Conservation (phyloP, 73 alveolate species). For the Paraurostyla sp. region DNA sequence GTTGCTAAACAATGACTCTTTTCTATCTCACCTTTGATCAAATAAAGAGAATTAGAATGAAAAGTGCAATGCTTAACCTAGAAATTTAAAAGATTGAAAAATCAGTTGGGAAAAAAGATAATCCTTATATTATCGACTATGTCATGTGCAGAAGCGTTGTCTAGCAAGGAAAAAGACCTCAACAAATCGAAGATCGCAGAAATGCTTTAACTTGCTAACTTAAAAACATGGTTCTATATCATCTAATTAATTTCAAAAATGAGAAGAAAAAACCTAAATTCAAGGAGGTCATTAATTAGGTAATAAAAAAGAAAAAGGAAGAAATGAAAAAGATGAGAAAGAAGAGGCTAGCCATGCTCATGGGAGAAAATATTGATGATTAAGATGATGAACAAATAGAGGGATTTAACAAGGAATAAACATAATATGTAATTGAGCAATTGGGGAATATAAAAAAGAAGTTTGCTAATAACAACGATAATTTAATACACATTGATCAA, state of each 20-base stretch:
- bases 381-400: slow-evolving; percentile 18
- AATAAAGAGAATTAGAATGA: slow-evolving; percentile 45
- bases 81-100: slow-evolving; percentile 3
- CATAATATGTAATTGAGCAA: not conserved
- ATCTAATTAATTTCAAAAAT: not conserved
- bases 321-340: slow-evolving; percentile 40
- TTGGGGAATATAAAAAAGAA: not conserved
- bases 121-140: slow-evolving; percentile 39
- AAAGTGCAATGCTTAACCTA: not conserved
- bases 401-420: slow-evolving; percentile 15
- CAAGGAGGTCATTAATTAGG: slow-evolving; percentile 22
- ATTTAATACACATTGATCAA: not conserved
- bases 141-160: slow-evolving; percentile 37
- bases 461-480: not conserved
- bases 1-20: slow-evolving; percentile 49
- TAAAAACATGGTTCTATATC: slow-evolving; percentile 40
- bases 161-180: not conserved
- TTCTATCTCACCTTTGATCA: slow-evolving; percentile 24
- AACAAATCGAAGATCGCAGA: not conserved
- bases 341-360: slow-evolving; percentile 26
- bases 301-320: slow-evolving; percentile 39
- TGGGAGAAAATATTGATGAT: slow-evolving; percentile 12
- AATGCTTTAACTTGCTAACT: slow-evolving; percentile 10
- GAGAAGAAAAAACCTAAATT: not conserved
- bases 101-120: not conserved